Evolutionary conservation across 257 asterid genomes (phyloP), one percentile per base, ranked within the genome.

Genomic region (Anisodus acutangulus): DNA sequence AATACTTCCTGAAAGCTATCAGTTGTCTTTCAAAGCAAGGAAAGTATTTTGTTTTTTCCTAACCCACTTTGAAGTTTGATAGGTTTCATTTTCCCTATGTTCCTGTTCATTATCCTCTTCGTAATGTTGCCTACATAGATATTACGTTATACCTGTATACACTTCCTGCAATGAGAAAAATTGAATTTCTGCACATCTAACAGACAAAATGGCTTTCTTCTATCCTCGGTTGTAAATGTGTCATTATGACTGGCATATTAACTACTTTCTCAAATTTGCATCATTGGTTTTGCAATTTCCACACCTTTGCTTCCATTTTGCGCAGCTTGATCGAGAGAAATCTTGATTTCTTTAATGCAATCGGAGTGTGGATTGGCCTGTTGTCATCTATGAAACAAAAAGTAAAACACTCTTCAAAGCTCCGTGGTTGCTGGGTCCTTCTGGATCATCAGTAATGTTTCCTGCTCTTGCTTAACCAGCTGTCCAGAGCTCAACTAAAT

Each of bases 281-380:
- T 93, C 95, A 0, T 95, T 93, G 78, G 90, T 92, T 80, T 88
- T 76, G 97, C 95, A 72, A 89, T 97, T 41, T 88, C 97, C 6
- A 35, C 90, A 12, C 90, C 92, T 62, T 92, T 93, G 82, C 83
- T 88, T 63, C 91, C 88, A 22, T 82, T 45, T 22, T 88, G 79
- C 12, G 51, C 60, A 91, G 70, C 31, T 83, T 91, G 70, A 81
- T 93, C 47, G 47, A 85, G 83, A 83, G 81, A 13, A 90, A 90
- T 85, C 84, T 89, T 3, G 90, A 91, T 81, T 66, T 93, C 84
- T 72, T 93, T 12, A 92, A 91, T 69, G 88, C 88, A 0, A 37
- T 91, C n/a, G 99, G 97, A 82, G 95, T 92, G 74, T 85, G 90
- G 98, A 79, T 87, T 94, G 97, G 94, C 4, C 64, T 90, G 85